Conservation (phyloP, 1,284 basidiomycete genomes). For the Erythrobasidium hasegawianum region DNA sequence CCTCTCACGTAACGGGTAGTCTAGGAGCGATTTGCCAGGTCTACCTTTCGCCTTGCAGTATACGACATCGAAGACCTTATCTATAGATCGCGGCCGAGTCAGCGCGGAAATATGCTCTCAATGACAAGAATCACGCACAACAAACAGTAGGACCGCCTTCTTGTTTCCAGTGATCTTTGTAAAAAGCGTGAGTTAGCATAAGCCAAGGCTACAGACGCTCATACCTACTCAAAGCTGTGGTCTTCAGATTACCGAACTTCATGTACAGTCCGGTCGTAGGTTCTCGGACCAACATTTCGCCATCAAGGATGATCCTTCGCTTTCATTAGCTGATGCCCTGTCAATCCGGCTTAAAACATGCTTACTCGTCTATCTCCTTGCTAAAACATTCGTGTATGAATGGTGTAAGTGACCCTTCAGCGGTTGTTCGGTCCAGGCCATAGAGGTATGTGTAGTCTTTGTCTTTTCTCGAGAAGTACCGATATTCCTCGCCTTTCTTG, state of each 20-base stretch:
- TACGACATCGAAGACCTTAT: conserved; percentile 90
- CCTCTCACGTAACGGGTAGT: conserved; percentile 50
- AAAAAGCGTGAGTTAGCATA: not conserved
- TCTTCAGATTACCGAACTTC: conserved; percentile 87
- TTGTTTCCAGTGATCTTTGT: conserved; percentile 26
- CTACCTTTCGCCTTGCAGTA: conserved; percentile 61
- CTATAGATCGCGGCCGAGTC: conserved; percentile 51
- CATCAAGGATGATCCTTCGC: conserved; percentile 81
- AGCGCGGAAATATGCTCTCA: too few relatives aligned
- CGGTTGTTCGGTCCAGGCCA: conserved; percentile 56
- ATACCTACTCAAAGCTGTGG: conserved; percentile 66
- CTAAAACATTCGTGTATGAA: conserved; percentile 72
- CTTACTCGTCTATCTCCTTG: conserved; percentile 70
- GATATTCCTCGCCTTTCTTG: conserved; percentile 79
- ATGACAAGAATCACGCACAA: not conserved
- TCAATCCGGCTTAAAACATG: conserved; percentile 16
- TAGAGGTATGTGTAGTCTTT: conserved; percentile 61
- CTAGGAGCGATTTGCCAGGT: conserved; percentile 50
- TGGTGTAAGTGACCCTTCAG: conserved; percentile 78
- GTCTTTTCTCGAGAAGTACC: conserved; percentile 65
- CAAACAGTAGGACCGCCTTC: conserved; percentile 8
- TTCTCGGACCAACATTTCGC: conserved; percentile 97
- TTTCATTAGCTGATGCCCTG: not conserved
- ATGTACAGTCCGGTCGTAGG: conserved; percentile 76
- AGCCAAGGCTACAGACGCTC: not conserved